These are phyloP conservation scores for Ceratocystiopsis brevicomis DNA, from an alignment of 2,329 filamentous ascomycete genomes.

Conservation along the genomic window DNA sequence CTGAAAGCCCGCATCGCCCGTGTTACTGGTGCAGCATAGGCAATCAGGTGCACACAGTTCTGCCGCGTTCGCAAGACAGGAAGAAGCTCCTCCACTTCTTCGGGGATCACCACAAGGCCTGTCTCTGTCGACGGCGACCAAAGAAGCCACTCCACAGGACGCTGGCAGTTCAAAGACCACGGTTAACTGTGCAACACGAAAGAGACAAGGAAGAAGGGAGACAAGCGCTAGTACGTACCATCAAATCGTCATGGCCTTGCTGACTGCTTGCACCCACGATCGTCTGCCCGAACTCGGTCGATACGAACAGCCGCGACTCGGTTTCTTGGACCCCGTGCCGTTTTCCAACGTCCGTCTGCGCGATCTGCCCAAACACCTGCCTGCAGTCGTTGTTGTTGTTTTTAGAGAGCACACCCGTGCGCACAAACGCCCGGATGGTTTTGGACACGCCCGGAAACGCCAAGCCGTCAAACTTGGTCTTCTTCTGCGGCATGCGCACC, in stretches of 20 bases:
- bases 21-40: conserved; percentile 42
- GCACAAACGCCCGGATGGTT: conserved; percentile 2
- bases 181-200: neutral
- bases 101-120: conserved; percentile 39
- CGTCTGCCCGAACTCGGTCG: conserved; percentile 28
- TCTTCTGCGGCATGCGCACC: conserved; percentile 18
- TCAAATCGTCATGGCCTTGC: conserved; percentile 15
- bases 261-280: conserved; percentile 15
- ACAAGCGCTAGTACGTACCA: conserved; percentile 12
- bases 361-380: conserved; percentile 1
- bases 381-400: neutral
- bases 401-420: neutral
- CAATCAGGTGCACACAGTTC: conserved; percentile 16
- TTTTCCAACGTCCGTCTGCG: neutral
- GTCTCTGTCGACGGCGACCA: conserved; percentile 28
- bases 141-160: conserved; percentile 41
- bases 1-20: conserved; percentile 42
- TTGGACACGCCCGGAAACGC: conserved; percentile 3
- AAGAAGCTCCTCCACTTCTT: conserved; percentile 41
- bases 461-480: neutral
- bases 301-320: conserved; percentile 17
- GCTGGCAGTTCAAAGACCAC: conserved; percentile 3
- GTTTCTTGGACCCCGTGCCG: conserved; percentile 2
- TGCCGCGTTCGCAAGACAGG: conserved; percentile 17
- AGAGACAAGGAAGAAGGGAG: neutral